phyloP scores from a whole-genome alignment of 352 stramenopile genomes.

The Phytophthora sp. region DNA sequence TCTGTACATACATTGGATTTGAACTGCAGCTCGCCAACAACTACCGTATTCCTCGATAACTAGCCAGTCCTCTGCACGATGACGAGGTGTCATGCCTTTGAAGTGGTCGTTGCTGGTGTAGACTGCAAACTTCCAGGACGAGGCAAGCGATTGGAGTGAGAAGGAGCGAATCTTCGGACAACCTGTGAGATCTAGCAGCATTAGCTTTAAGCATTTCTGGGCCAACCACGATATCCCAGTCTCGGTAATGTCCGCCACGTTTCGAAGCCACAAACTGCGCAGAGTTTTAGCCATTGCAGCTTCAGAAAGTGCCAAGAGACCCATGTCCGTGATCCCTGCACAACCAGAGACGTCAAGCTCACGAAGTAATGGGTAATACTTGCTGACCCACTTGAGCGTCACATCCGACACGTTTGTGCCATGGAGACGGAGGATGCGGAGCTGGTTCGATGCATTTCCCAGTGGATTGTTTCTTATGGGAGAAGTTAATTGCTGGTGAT shows the following conservation, averaged over 20 bases:
- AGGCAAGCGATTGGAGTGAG: constrained; percentile 62
- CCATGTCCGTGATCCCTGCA: constrained; percentile 72
- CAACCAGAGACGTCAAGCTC: constrained; percentile 87
- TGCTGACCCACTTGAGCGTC: constrained; percentile 48
- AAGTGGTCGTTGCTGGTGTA: constrained; percentile 58
- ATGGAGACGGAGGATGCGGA: constrained; percentile 50
- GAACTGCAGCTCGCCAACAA: constrained; percentile 66
- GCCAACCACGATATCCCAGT: constrained; percentile 88
- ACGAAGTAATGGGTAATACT: constrained; percentile 59
- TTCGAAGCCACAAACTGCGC: constrained; percentile 69
- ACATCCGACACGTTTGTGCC: constrained; percentile 48
- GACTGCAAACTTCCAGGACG: constrained; percentile 65
- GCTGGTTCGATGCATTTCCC: constrained; percentile 14
- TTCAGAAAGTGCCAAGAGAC: constrained; percentile 72
- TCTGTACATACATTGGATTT: constrained; percentile 76
- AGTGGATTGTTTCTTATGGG: neutral
- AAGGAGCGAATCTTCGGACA: constrained; percentile 51
- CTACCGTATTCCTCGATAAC: constrained; percentile 88
- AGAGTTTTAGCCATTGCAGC: constrained; percentile 43
- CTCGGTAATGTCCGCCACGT: constrained; percentile 69
- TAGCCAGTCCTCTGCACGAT: constrained; percentile 79
- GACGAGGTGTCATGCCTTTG: constrained; percentile 76
- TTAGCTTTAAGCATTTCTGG: constrained; percentile 66
- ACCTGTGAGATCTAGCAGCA: constrained; percentile 70
- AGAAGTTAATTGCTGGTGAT: constrained; percentile 1